phyloP scores from a whole-genome alignment of 106 monocot species.

The Ottelia alismoides region DNA sequence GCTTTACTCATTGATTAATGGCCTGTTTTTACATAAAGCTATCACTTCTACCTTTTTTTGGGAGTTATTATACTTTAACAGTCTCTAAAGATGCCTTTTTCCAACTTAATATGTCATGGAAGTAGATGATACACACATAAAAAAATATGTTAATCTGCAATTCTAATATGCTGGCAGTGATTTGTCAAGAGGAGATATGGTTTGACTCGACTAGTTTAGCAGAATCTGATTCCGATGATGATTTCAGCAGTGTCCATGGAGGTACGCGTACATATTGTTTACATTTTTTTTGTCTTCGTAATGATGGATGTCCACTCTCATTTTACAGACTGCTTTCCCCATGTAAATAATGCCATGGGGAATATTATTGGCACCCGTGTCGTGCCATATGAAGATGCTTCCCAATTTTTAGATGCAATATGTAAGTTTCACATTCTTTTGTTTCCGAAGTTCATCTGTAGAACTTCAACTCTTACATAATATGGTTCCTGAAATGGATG shows the following conservation, averaged over 20 bases:
- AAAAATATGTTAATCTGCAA: too few species aligned
- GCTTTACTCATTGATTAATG: too few species aligned
- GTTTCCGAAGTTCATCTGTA: too few species aligned
- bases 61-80: too few species aligned
- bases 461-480: too few species aligned
- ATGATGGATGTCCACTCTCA: background rate
- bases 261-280: slow-evolving; percentile 13
- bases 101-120: too few species aligned
- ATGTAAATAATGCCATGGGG: slow-evolving; percentile 11
- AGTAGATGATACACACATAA: too few species aligned
- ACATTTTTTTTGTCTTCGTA: background rate
- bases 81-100: too few species aligned
- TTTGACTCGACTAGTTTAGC: slow-evolving; percentile 59
- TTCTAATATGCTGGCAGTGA: slow-evolving; percentile 33
- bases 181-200: slow-evolving; percentile 63
- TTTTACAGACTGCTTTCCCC: slow-evolving; percentile 40
- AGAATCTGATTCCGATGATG: slow-evolving; percentile 70
- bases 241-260: slow-evolving; percentile 61
- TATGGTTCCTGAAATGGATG: too few species aligned
- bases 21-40: too few species aligned
- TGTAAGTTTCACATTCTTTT: slow-evolving; percentile 33
- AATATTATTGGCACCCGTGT: slow-evolving; percentile 12
- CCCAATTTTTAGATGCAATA: slow-evolving; percentile 34
- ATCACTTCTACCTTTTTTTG: too few species aligned
- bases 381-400: slow-evolving; percentile 26